Percentiles rank a stretch among this genome's conserved stretches.
These are phyloP conservation scores for Echinosophora koreensis DNA, from an alignment of 306 rosid species.

Conservation along the genomic window DNA sequence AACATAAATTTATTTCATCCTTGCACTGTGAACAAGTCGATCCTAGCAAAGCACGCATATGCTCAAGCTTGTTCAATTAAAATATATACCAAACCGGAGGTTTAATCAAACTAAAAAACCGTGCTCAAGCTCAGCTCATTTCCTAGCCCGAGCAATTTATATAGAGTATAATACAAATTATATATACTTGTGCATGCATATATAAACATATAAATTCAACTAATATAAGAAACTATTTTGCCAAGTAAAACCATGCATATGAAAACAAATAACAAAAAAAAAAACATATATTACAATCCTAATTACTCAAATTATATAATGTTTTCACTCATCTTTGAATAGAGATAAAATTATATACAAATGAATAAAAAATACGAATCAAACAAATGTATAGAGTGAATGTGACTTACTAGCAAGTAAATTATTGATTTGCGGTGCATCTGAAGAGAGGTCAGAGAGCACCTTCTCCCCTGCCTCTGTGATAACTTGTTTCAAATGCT, in stretches of 20 bases:
- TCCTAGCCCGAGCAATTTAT: conserved; percentile 1
- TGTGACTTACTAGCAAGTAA: conserved; percentile 61
- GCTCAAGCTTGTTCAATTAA: conserved; percentile 27
- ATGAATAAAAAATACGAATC: not conserved
- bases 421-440: conserved; percentile 56
- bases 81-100: conserved; percentile 18
- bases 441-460: conserved; percentile 60
- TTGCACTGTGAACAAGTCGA: not conserved
- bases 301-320: conserved; percentile 26
- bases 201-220: conserved; percentile 43
- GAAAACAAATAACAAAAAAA: not conserved
- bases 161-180: not conserved
- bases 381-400: conserved; percentile 17
- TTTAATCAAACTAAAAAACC: conserved; percentile 13
- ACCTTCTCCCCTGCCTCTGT: conserved; percentile 78
- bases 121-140: not conserved
- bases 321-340: not conserved
- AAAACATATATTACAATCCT: conserved; percentile 17
- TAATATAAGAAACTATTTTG: not conserved
- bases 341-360: conserved; percentile 2
- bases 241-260: not conserved
- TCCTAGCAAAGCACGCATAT: conserved; percentile 28
- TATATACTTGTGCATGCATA: not conserved
- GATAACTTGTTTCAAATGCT: conserved; percentile 78
- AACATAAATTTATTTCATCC: conserved; percentile 22